Evolutionary conservation across 2,329 filamentous ascomycete species (phyloP).

Genomic region (Setomelanomma holmii): DNA sequence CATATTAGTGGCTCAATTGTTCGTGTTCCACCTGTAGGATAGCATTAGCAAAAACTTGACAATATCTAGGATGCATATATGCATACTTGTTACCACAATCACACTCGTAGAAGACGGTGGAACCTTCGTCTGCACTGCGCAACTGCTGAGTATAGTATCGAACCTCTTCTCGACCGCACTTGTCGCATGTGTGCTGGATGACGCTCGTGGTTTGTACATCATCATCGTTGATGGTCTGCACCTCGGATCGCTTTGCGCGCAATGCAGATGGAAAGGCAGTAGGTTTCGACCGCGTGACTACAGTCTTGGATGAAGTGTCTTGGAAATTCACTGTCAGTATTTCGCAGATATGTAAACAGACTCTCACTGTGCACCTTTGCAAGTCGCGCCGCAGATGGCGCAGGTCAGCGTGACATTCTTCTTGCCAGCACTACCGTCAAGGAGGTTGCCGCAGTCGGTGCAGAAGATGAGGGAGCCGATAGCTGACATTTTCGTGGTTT

Average conservation of each 20-base stretch:
- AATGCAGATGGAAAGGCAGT: conserved; percentile 90
- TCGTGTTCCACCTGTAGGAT: conserved; percentile 59
- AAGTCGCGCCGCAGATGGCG: conserved; percentile 84
- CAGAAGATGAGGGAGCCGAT: conserved; percentile 94
- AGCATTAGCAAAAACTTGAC: conserved; percentile 23
- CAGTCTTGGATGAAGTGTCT: conserved; percentile 67
- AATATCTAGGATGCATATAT: background rate
- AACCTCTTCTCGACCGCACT: conserved; percentile 83
- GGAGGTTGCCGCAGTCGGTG: conserved; percentile 86
- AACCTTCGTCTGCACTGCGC: conserved; percentile 92
- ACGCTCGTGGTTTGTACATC: conserved; percentile 77
- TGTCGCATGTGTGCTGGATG: conserved; percentile 74
- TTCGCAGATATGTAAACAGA: too few species aligned
- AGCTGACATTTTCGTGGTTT: conserved; percentile 71
- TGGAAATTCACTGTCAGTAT: conserved; percentile 8
- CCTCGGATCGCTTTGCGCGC: conserved; percentile 82
- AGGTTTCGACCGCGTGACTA: conserved; percentile 84
- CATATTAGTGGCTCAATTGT: conserved; percentile 63
- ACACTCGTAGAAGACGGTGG: conserved; percentile 89
- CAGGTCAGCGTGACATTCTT: conserved; percentile 79
- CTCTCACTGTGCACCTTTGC: conserved; percentile 78
- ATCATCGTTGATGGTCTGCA: conserved; percentile 80
- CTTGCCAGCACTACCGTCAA: conserved; percentile 80
- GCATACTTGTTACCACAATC: conserved; percentile 84
- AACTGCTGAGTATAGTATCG: conserved; percentile 85